Evolutionary conservation across 495 filamentous ascomycete species (phyloP), one percentile per base, ranked within the genome.

Genomic region (Letharia columbiana): DNA sequence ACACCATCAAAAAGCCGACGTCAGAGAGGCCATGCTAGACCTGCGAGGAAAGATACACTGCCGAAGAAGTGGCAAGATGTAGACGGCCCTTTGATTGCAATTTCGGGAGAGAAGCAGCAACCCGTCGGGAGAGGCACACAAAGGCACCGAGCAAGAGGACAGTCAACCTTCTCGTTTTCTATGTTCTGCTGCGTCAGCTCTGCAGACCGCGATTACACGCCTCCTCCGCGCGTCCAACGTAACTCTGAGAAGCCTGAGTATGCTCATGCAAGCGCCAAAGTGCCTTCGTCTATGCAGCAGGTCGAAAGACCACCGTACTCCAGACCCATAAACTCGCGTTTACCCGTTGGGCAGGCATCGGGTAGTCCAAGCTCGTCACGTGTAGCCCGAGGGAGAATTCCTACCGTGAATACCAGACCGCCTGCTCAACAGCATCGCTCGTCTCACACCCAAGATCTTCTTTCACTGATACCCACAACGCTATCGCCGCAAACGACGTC

Each of bases 401-500:
- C 20, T 39, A 23, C 63, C 2, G 6, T 12, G 8, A 17, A 13
- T 15, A 23, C 2, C 58, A 61, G 66, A 69, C 80, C 64, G 69
- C 69, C 58, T 68, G 73, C 62, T 76, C 78, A 33, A 67, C 66
- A 52, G 68, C 72, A 66, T 79, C 79, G 41, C 74, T 77, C 76
- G 78, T 82, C 71, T 65, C 78, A 75, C 72, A 87, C 77, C 5
- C 70, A 71, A 33, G 68, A 76, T 31, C 75, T 87, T 50, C 76
- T 90, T 15, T 82, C 87, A 8, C 79, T 91, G 70, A 89, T 95
- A 65, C 90, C 91, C 2, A 65, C 77, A 11, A 74, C 76, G 20
- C 78, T 88, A 20, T 81, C 83, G 0, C 88, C 88, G 4, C 78
- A 85, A 74, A 89, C 83, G 23, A 87, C 86, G 23, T 86, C 86